Evolutionary conservation across 192 early-diverging fungal species (phyloP).

Genomic region (Irineochytrium annulatum): DNA sequence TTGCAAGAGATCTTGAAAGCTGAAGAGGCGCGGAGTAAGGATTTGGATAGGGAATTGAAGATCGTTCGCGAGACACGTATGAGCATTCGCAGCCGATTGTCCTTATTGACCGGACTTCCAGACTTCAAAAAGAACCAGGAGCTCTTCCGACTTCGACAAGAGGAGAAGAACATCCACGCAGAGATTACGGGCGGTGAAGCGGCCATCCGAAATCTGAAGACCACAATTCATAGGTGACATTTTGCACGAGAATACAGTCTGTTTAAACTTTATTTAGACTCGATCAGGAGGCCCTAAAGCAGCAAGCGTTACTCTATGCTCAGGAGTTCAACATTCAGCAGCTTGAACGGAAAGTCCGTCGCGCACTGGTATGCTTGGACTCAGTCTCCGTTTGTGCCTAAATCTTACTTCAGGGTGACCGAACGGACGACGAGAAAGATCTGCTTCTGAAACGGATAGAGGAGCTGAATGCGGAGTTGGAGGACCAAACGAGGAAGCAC

Average conservation of each 20-base stretch:
- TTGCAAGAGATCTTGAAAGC: slow-evolving; percentile 49
- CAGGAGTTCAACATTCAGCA: slow-evolving; percentile 63
- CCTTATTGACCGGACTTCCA: slow-evolving; percentile 11
- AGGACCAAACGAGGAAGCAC: slow-evolving; percentile 37
- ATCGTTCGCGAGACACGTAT: slow-evolving; percentile 47
- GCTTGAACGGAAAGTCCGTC: slow-evolving; percentile 54
- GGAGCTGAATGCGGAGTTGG: slow-evolving; percentile 41
- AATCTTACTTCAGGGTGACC: slow-evolving; percentile 38
- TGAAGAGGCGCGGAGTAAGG: slow-evolving; percentile 47
- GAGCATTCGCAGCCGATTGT: background rate
- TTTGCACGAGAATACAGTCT: slow-evolving; percentile 1
- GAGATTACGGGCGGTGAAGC: slow-evolving; percentile 54
- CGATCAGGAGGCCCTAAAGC: slow-evolving; percentile 56
- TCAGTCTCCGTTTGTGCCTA: background rate
- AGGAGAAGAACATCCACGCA: slow-evolving; percentile 50
- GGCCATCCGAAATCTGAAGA: slow-evolving; percentile 42
- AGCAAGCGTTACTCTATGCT: slow-evolving; percentile 53
- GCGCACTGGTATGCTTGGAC: slow-evolving; percentile 33
- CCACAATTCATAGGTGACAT: slow-evolving; percentile 41
- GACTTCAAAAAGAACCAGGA: slow-evolving; percentile 56
- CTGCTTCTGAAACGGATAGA: slow-evolving; percentile 44
- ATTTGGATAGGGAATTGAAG: slow-evolving; percentile 52
- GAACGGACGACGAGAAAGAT: slow-evolving; percentile 63
- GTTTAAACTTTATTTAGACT: slow-evolving; percentile 23
- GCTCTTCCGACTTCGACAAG: slow-evolving; percentile 50